A percentile compares a stretch with the other conserved stretches of the same genome.
These are phyloP conservation scores for Euphorbia pulcherrima DNA, from an alignment of 345 rosid species.

Conservation along the genomic window DNA sequence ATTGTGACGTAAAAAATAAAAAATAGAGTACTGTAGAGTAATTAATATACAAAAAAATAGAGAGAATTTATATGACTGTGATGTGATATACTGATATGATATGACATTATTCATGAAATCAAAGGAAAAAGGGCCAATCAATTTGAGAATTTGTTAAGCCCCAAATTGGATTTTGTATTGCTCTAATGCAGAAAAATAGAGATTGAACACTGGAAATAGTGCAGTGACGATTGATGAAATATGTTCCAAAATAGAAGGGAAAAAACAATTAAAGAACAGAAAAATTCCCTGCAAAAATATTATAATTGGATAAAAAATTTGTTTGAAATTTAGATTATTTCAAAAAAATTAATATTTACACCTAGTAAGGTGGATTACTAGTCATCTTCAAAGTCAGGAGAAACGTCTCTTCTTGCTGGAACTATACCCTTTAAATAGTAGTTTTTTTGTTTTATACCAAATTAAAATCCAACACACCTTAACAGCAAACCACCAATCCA, in stretches of 20 bases:
- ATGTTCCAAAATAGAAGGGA: constrained; percentile 29
- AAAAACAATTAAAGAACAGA: constrained; percentile 11
- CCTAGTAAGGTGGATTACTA: constrained; percentile 33
- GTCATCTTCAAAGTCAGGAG: constrained; percentile 43
- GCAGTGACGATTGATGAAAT: constrained; percentile 26
- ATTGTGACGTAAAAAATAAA: no score
- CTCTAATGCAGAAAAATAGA: neutral
- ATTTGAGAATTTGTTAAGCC: constrained; percentile 19
- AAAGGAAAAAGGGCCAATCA: neutral
- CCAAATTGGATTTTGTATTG: constrained; percentile 17
- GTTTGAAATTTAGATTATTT: constrained; percentile 2
- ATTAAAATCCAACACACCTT: constrained; percentile 17
- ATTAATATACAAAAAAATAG: neutral
- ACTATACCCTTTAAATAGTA: constrained; percentile 15
- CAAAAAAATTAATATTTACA: constrained; percentile 9
- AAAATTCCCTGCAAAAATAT: constrained; percentile 9
- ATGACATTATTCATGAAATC: constrained; percentile 12
- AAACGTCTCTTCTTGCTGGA: constrained; percentile 32
- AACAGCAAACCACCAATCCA: constrained; percentile 27
- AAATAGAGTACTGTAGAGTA: neutral
- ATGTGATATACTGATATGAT: constrained; percentile 7
- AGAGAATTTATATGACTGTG: neutral
- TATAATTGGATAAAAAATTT: constrained; percentile 24
- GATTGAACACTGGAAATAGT: constrained; percentile 18
- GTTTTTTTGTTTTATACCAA: constrained; percentile 22